Conservation (phyloP, 495 filamentous ascomycete genomes). For the Xylaria acuta region DNA sequence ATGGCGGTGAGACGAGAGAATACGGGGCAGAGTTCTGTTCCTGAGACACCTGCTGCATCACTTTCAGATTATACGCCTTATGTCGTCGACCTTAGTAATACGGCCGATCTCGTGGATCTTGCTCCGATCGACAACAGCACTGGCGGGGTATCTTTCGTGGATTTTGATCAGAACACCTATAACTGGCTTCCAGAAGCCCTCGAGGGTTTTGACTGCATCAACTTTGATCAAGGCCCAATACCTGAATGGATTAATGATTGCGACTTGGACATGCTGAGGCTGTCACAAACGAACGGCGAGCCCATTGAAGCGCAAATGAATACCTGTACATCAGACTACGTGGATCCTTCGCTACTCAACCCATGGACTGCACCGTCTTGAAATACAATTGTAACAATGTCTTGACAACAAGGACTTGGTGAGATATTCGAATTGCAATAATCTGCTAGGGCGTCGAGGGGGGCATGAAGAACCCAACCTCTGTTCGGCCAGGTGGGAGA, state of each 20-base stretch:
- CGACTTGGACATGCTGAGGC: neutral
- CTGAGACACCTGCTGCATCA: neutral
- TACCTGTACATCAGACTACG: neutral
- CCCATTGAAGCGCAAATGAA: neutral
- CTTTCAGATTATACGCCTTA: neutral
- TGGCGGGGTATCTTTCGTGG: neutral
- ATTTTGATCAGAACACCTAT: neutral
- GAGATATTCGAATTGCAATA: too few relatives aligned
- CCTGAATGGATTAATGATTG: conserved; percentile 1
- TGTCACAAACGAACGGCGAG: neutral
- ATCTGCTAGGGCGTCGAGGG: too few relatives aligned
- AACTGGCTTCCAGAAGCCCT: neutral
- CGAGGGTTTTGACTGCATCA: neutral
- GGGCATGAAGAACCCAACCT: too few relatives aligned
- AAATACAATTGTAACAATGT: neutral
- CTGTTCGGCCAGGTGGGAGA: too few relatives aligned
- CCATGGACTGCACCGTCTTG: neutral
- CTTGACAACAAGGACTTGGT: too few relatives aligned
- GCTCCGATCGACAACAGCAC: neutral
- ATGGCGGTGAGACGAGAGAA: conserved; percentile 16
- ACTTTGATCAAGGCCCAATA: neutral
- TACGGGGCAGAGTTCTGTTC: neutral
- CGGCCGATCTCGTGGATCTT: neutral
- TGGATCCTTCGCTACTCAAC: conserved; percentile 9
- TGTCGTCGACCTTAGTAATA: neutral